Evolutionary conservation across 2,329 filamentous ascomycete genomes (phyloP), one percentile per base, ranked within the genome.

Genomic region (Escovopsis sp.): DNA sequence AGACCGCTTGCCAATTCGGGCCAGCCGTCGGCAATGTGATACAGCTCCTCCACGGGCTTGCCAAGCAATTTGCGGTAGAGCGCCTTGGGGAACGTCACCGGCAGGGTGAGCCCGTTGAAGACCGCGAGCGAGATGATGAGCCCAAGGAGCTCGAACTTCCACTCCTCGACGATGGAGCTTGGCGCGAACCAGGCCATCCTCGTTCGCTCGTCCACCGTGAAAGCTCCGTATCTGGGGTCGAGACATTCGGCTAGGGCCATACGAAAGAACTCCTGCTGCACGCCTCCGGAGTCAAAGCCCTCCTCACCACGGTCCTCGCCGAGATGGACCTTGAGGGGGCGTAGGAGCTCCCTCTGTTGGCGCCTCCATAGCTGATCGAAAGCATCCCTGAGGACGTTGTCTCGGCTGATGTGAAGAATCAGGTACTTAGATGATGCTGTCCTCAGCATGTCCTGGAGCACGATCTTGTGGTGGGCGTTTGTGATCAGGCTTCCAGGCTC

Each of bases 241-340:
- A 96, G 68, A 4, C 81, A 82, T 49, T 93, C 79, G 1, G 74
- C 73, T 45, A 94, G 76, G 14, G 83, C 76, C 19, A 94, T 60
- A 13, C 85, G 76, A 60, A 98, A 96, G 53, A 94, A 96, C 43
- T 98, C 90, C 52, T 94, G 87, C 47, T 94, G 88, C 1, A 98
- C 87, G 42, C 90, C 90, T 30, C 90, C 90, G 33, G 88, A 85
- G 54, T 98, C 90, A 25, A 92, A 74, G 0, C 90, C 90, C 52
- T 92, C 78, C 54, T 96, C 90, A 21, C 85, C 84, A 35, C 68
- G 66, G 25, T 84, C 77, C 50, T 85, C 79, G 4, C 86, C 86
- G 38, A 96, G 72, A 34, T 84, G 78, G 8, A 98, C 79, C 48
- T 94, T 94, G 25, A 98, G 60, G 1, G 90, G 90, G 18, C 85